Conservation (phyloP, 1,284 basidiomycete genomes). For the Hemileia vastatrix region DNA sequence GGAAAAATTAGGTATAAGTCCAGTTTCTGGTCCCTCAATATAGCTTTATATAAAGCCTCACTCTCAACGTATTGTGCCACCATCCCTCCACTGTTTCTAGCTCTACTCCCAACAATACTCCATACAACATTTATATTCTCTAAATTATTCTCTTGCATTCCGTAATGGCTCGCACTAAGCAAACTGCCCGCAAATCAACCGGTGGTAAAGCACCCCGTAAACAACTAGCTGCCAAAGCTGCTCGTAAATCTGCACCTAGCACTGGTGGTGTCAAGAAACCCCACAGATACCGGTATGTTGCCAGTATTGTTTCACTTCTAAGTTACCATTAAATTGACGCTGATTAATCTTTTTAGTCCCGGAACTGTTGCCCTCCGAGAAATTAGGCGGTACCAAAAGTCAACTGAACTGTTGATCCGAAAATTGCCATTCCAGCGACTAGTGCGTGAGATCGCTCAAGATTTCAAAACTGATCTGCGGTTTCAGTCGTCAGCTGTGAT, state of each 20-base stretch:
- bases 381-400: slow-evolving; percentile 39
- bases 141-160: neutral
- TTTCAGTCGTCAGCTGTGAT: slow-evolving; percentile 66
- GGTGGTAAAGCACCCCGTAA: slow-evolving; percentile 53
- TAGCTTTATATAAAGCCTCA: no score
- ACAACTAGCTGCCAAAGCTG: slow-evolving; percentile 51
- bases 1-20: no score
- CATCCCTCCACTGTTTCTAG: no score
- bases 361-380: slow-evolving; percentile 40
- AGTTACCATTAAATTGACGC: neutral
- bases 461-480: slow-evolving; percentile 54
- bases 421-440: slow-evolving; percentile 46
- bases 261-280: slow-evolving; percentile 57
- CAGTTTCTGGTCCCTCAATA: no score
- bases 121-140: neutral
- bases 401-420: slow-evolving; percentile 51
- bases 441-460: slow-evolving; percentile 40
- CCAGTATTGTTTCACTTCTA: no score
- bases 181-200: slow-evolving; percentile 59
- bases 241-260: slow-evolving; percentile 49
- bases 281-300: slow-evolving; percentile 52
- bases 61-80: no score
- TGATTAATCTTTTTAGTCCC: slow-evolving; percentile 41
- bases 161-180: slow-evolving; percentile 43
- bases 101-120: no score